Evolutionary conservation across 805 yeast species (phyloP).

Genomic region (Pichia rugopelliculosa): DNA sequence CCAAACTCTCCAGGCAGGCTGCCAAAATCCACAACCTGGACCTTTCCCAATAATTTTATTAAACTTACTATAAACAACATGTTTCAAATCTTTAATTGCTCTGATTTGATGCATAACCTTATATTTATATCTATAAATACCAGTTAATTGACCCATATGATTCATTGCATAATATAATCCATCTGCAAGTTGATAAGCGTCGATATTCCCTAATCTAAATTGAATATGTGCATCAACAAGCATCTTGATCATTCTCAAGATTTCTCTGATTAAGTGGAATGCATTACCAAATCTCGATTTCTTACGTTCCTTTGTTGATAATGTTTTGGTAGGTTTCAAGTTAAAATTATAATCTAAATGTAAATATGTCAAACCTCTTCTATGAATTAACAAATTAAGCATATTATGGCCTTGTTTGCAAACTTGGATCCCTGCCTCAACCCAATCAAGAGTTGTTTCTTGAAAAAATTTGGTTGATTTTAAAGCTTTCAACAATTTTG

Average conservation of each 20-base stretch:
- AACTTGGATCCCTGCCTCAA: constrained; percentile 93
- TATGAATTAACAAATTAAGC: constrained; percentile 82
- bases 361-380: constrained; percentile 82
- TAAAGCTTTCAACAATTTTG: constrained; percentile 55
- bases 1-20: constrained; percentile 98
- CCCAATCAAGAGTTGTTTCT: constrained; percentile 93
- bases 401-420: constrained; percentile 91
- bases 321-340: constrained; percentile 89
- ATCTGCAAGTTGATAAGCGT: constrained; percentile 91
- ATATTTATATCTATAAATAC: constrained; percentile 93
- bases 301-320: constrained; percentile 94
- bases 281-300: constrained; percentile 95
- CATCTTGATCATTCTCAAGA: constrained; percentile 73
- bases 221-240: constrained; percentile 93
- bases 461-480: constrained; percentile 82
- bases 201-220: constrained; percentile 80
- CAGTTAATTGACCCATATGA: constrained; percentile 93
- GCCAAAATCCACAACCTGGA: constrained; percentile 99
- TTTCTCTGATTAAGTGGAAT: constrained; percentile 87
- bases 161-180: constrained; percentile 85
- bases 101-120: constrained; percentile 97
- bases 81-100: constrained; percentile 92
- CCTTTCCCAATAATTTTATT: constrained; percentile 89
- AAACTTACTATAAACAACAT: constrained; percentile 78
- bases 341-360: constrained; percentile 95